Evolutionary conservation across 2,329 filamentous ascomycete species (phyloP), one percentile per base, ranked within the genome.

Genomic region (Alternaria sp.): DNA sequence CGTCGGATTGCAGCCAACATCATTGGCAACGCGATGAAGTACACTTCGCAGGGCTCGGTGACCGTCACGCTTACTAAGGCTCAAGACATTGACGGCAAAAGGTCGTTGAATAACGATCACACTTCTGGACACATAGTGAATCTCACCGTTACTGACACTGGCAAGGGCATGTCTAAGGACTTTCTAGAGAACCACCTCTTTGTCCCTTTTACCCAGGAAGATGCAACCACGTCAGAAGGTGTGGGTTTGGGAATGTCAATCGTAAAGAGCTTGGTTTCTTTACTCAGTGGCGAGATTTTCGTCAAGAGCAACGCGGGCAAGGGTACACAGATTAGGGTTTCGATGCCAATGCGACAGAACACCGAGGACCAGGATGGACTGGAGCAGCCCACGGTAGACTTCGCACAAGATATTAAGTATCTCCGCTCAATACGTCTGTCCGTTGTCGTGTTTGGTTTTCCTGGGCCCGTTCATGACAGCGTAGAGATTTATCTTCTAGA

Each of bases 11-110:
- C 44, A 48, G 16, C 12, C 14, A 48, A 48, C 16, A 20, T 48
- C 44, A 48, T 48, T 48, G 44, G 44, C 16, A 48, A 48, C 16
- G 44, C 44, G 16, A 11, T 48, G 44, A 48, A 48, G 44, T 48
- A 48, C 16, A 48, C 44, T 11, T 4, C 6, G 44, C 6, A 36
- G 3, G 44, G 44, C 3, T 48, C 44, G 44, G 44, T 48, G 5
- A 48, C 28, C 6, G 16, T 48, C 44, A 48, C 44, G 12, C 44
- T 48, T 4, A 20, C 3, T 20, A 12, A 4, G 9, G 9, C 5
- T 7, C 5, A 32, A 32, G 30, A 6, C 26, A 34, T 48, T 28
- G 28, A 48, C 4, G 26, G 12, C 20, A n/a, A n/a, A n/a, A n/a
- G n/a, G n/a, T 20, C 30, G 7, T 18, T 36, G 28, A 20, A 18